Evolutionary conservation across 192 early-diverging fungal species (phyloP).

Genomic region (Entomortierella beljakovae): DNA sequence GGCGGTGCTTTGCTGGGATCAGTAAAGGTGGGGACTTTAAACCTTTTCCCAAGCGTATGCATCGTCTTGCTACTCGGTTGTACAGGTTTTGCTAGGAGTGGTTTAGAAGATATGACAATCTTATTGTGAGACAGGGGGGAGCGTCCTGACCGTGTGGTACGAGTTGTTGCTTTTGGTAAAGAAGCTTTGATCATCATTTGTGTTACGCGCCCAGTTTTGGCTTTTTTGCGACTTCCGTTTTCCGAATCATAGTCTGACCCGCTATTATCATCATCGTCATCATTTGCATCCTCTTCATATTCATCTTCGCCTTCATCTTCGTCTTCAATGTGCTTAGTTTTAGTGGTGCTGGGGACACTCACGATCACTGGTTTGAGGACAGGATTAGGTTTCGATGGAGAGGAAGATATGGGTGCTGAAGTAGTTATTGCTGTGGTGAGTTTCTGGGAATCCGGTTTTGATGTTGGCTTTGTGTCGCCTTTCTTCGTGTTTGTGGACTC

Average conservation of each 20-base stretch:
- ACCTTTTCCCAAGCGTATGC: slow-evolving; percentile 23
- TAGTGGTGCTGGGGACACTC: not conserved
- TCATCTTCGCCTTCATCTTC: slow-evolving; percentile 28
- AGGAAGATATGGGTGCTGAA: too few relatives aligned
- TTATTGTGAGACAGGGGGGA: slow-evolving; percentile 12
- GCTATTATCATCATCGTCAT: slow-evolving; percentile 6
- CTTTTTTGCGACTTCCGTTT: slow-evolving; percentile 9
- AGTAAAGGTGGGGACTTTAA: slow-evolving; percentile 57
- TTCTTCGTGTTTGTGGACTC: not conserved
- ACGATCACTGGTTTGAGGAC: not conserved
- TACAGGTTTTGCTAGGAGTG: slow-evolving; percentile 9
- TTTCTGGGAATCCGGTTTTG: not conserved
- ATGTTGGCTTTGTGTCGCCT: not conserved
- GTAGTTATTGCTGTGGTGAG: too few relatives aligned
- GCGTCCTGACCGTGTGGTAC: slow-evolving; percentile 36
- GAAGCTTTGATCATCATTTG: slow-evolving; percentile 38
- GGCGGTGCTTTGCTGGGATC: slow-evolving; percentile 28
- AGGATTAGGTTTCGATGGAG: not conserved
- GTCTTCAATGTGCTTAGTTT: slow-evolving; percentile 10
- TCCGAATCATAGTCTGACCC: slow-evolving; percentile 38
- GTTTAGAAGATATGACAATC: slow-evolving; percentile 43
- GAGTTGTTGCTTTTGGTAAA: slow-evolving; percentile 13
- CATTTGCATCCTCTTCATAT: slow-evolving; percentile 15
- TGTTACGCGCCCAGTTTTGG: slow-evolving; percentile 35
- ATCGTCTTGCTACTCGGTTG: slow-evolving; percentile 1